A percentile compares a stretch with the other conserved stretches of the same genome.
phyloP scores from a whole-genome alignment of 345 rosid genomes.

The Aquilaria malaccensis region DNA sequence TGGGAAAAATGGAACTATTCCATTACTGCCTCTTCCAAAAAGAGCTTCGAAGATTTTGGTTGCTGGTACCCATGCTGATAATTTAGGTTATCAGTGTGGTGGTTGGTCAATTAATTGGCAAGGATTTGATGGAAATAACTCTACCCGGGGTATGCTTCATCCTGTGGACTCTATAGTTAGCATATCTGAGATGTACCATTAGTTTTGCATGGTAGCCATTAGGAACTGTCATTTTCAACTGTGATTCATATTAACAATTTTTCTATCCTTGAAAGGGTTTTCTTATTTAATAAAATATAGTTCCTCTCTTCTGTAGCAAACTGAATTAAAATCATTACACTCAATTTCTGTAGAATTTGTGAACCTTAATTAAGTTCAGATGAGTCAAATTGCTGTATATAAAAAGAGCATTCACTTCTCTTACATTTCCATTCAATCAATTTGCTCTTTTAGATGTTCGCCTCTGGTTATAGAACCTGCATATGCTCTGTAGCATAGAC shows the following conservation, averaged over 20 bases:
- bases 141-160: constrained; percentile 49
- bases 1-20: constrained; percentile 48
- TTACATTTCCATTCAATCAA: no score
- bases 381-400: no score
- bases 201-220: not conserved
- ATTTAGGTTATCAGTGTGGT: constrained; percentile 96
- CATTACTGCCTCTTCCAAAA: constrained; percentile 78
- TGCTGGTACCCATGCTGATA: constrained; percentile 87
- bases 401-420: no score
- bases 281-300: not conserved
- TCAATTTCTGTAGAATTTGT: no score
- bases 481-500: no score
- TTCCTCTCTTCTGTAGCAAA: not conserved
- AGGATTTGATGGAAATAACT: constrained; percentile 67
- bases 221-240: no score
- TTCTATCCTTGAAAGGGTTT: not conserved
- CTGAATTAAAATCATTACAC: no score
- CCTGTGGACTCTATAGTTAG: not conserved
- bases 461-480: no score
- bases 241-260: not conserved
- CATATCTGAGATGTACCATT: constrained; percentile 1
- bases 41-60: constrained; percentile 70
- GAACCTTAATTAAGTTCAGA: no score
- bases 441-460: no score
- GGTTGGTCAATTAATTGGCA: constrained; percentile 98